Evolutionary conservation across 2,329 filamentous ascomycete species (phyloP).

Genomic region (Ciborinia camelliae): DNA sequence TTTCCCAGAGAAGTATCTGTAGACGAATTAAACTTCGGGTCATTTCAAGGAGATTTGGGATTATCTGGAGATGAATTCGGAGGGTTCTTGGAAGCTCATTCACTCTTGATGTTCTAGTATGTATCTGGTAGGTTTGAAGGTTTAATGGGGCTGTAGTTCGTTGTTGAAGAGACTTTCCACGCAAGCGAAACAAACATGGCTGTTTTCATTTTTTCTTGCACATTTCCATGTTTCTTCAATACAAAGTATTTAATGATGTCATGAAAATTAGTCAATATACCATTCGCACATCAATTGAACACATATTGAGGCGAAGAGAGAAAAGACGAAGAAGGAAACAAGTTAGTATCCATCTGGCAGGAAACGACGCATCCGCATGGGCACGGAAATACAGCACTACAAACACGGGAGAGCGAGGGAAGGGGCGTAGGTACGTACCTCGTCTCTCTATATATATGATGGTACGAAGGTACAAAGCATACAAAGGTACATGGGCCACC

Average conservation of each 20-base stretch:
- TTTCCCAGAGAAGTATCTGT: neutral
- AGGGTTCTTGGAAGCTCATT: neutral
- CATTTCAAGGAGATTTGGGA: neutral
- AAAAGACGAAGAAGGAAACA: no score
- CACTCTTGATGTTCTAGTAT: neutral
- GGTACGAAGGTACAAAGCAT: neutral
- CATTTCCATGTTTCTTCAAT: no score
- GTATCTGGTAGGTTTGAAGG: neutral
- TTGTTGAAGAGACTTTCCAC: neutral
- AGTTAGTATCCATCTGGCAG: neutral
- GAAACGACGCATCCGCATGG: neutral
- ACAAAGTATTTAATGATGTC: neutral
- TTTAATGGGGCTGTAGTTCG: neutral
- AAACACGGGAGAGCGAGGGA: neutral
- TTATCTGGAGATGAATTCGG: neutral
- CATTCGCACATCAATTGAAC: neutral
- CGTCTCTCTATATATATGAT: conserved; percentile 14
- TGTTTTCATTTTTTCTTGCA: neutral
- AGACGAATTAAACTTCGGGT: neutral
- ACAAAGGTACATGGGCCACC: neutral
- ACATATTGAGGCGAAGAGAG: neutral
- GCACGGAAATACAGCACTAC: neutral
- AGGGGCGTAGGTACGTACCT: conserved; percentile 13
- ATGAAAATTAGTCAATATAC: neutral
- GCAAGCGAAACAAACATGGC: neutral